Percentiles rank a stretch among this genome's conserved stretches.
phyloP scores from a whole-genome alignment of 179 eudicot genomes.

The Beta lomatogona region DNA sequence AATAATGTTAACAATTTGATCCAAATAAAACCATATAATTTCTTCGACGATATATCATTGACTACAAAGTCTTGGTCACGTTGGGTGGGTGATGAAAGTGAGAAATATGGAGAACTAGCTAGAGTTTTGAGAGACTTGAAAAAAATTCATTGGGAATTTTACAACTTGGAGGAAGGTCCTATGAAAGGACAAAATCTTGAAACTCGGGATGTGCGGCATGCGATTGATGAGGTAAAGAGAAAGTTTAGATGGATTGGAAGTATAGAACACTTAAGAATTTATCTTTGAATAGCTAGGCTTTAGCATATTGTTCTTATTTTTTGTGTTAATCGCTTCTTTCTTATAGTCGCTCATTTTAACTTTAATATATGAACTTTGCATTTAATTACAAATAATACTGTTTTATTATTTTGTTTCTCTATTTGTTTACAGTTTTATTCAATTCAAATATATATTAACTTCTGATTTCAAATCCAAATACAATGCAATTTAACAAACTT shows the following conservation, averaged over 20 bases:
- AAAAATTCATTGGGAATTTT: slow-evolving; percentile 9
- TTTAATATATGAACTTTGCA: no score
- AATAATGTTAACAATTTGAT: slow-evolving; percentile 4
- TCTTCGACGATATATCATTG: background rate
- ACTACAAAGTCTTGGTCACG: background rate
- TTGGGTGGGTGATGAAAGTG: background rate
- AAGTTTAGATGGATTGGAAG: background rate
- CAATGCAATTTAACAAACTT: no score
- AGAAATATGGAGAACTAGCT: slow-evolving; percentile 9
- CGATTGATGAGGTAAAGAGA: background rate
- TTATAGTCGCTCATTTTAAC: no score
- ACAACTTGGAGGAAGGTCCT: background rate
- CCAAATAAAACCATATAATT: background rate
- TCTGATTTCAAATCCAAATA: no score
- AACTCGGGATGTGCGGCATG: slow-evolving; percentile 11
- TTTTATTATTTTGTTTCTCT: no score
- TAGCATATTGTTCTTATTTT: no score
- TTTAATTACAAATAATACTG: no score
- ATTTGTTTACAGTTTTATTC: no score
- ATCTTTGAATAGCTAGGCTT: no score
- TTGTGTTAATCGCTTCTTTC: no score
- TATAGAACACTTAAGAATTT: background rate
- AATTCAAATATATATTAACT: no score
- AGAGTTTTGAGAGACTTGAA: slow-evolving; percentile 12
- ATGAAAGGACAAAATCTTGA: background rate